phyloP scores from a whole-genome alignment of 2,329 filamentous ascomycete species.

The Colletotrichum sp. region DNA sequence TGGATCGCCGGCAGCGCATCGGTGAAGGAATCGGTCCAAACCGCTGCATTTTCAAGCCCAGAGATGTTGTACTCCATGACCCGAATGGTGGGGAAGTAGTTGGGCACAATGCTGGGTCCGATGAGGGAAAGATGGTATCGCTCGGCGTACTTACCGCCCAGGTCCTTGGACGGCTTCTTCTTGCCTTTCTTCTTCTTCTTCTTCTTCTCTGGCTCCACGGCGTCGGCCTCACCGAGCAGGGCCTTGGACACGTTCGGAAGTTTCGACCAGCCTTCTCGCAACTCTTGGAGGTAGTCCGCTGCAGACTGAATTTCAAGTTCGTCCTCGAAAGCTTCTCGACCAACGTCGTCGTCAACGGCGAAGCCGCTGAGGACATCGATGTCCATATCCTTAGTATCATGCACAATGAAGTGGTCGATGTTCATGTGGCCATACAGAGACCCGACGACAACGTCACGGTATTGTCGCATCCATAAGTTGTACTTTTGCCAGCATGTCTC shows the following conservation, averaged over 20 bases:
- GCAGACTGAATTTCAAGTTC: slow-evolving; percentile 69
- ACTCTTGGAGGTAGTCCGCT: slow-evolving; percentile 78
- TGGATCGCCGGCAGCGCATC: neutral
- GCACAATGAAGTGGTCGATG: slow-evolving; percentile 93
- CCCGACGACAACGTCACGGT: slow-evolving; percentile 84
- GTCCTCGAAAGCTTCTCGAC: slow-evolving; percentile 48
- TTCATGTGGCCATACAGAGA: slow-evolving; percentile 96
- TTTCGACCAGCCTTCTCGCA: slow-evolving; percentile 78
- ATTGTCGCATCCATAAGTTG: slow-evolving; percentile 87
- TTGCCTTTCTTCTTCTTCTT: slow-evolving; percentile 47
- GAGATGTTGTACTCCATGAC: slow-evolving; percentile 94
- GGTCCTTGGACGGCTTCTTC: slow-evolving; percentile 58
- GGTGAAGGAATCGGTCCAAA: slow-evolving; percentile 45
- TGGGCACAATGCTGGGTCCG: slow-evolving; percentile 87
- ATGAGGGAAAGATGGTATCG: slow-evolving; percentile 83
- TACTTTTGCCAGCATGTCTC: slow-evolving; percentile 99
- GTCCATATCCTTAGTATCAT: slow-evolving; percentile 81
- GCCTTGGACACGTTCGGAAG: slow-evolving; percentile 61
- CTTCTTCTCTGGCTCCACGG: slow-evolving; percentile 25
- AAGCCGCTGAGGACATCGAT: slow-evolving; percentile 49
- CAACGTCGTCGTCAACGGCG: slow-evolving; percentile 23
- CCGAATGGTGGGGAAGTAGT: slow-evolving; percentile 88
- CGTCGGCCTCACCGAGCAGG: slow-evolving; percentile 15
- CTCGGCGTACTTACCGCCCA: slow-evolving; percentile 84
- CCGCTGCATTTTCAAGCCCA: slow-evolving; percentile 65